These are phyloP conservation scores for Phaseolus lunatus DNA, from an alignment of 306 rosid genomes.

Conservation along the genomic window DNA sequence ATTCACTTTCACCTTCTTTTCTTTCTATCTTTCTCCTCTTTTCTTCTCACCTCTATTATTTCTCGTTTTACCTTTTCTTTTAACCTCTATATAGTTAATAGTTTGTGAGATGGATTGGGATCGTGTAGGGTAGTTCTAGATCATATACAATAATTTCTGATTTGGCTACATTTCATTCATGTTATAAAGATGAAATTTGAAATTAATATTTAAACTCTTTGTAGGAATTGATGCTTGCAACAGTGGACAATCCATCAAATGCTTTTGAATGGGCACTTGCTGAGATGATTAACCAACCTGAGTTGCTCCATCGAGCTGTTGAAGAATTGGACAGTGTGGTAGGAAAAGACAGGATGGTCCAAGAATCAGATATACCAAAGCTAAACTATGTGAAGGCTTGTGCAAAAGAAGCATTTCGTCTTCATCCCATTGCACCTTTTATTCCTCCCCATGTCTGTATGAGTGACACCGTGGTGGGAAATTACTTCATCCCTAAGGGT, in stretches of 20 bases:
- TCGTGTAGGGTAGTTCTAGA: too few relatives aligned
- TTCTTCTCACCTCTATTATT: too few relatives aligned
- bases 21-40: too few relatives aligned
- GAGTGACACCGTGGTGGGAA: slow-evolving; percentile 43
- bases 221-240: not conserved
- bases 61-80: too few relatives aligned
- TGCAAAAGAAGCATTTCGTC: slow-evolving; percentile 32
- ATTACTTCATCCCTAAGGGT: slow-evolving; percentile 58
- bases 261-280: slow-evolving; percentile 58
- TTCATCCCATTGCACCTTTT: not conserved
- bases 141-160: too few relatives aligned
- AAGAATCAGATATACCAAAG: not conserved
- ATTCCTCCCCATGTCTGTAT: not conserved
- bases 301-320: slow-evolving; percentile 37
- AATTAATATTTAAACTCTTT: not conserved
- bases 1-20: too few relatives aligned
- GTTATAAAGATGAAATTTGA: too few relatives aligned
- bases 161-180: too few relatives aligned
- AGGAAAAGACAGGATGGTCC: slow-evolving; percentile 24
- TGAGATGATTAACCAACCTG: slow-evolving; percentile 57
- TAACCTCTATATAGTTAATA: too few relatives aligned
- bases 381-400: slow-evolving; percentile 48
- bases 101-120: too few relatives aligned
- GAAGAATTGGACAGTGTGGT: slow-evolving; percentile 54
- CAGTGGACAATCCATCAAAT: slow-evolving; percentile 7